A percentile compares a stretch with the other conserved stretches of the same genome.
phyloP scores from a whole-genome alignment of 345 rosid species.

The Citrus cavaleriei region DNA sequence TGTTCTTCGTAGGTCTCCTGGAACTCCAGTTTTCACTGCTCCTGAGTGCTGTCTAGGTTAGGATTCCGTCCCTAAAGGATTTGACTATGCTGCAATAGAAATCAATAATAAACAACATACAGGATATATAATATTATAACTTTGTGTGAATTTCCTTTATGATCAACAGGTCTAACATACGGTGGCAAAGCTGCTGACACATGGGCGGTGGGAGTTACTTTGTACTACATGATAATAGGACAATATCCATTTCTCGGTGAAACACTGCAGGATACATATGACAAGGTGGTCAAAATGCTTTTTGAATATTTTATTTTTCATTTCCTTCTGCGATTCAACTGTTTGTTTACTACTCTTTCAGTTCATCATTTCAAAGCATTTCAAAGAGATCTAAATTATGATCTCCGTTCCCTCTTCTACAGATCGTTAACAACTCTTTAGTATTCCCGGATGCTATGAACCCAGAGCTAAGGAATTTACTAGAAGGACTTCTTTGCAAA shows the following conservation, averaged over 20 bases:
- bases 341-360: neutral
- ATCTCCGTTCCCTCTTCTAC: slow-evolving; percentile 10
- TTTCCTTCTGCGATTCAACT: neutral
- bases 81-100: neutral
- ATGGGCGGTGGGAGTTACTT: slow-evolving; percentile 95
- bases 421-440: slow-evolving; percentile 81
- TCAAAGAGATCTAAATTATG: neutral
- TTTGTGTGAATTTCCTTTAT: slow-evolving; percentile 13
- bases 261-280: slow-evolving; percentile 92
- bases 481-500: slow-evolving; percentile 92
- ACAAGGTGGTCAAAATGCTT: slow-evolving; percentile 55
- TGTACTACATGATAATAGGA: slow-evolving; percentile 84
- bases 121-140: neutral
- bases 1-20: slow-evolving; percentile 96
- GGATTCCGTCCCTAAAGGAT: slow-evolving; percentile 8
- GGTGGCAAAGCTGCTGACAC: slow-evolving; percentile 91
- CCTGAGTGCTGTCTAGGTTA: slow-evolving; percentile 97
- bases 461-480: slow-evolving; percentile 58
- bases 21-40: slow-evolving; percentile 99
- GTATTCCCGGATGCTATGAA: slow-evolving; percentile 63
- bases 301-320: neutral
- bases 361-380: neutral
- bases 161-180: slow-evolving; percentile 70
- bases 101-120: neutral
- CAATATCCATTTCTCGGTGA: slow-evolving; percentile 93